Evolutionary conservation across 1,139 yeast genomes (phyloP), one percentile per base, ranked within the genome.

Genomic region (Kurtzmaniella natalensis): DNA sequence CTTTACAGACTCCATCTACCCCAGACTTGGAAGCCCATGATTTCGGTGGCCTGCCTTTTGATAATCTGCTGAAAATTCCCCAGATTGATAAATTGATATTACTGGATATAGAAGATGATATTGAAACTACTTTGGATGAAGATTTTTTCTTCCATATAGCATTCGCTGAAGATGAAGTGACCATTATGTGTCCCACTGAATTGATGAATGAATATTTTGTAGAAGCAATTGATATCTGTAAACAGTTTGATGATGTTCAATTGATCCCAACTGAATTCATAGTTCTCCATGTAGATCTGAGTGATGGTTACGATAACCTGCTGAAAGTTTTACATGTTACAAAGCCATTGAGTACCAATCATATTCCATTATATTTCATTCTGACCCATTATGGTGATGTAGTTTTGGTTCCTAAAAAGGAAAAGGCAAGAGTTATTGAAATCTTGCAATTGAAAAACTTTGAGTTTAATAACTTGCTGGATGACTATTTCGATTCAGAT

Each of bases 381-480:
- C 73, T 81, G 10, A 77, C 81, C 27, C 82, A 81, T 55, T 79
- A 77, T 47, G 71, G 80, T 34, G 84, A 81, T 52, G 74, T 77
- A 32, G 82, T 81, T n/a, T 59, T 81, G 26, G 69, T 80, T 13
- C 87, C 88, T 0, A 53, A 50, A 28, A 45, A 53, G 4, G 62
- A 64, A 8, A 66, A 66, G 41, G 63, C 60, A 2, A 61, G 63
- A 36, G 83, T 77, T 0, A 51, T 72, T 3, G 48, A 48, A 20
- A 67, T 76, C 5, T 51, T 78, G 27, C 61, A 71, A 15, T 54
- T 55, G 23, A 57, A 64, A 32, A 61, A 65, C 31, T 75, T 73
- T 47, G 58, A 55, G 25, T 72, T 70, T 49, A 63, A 75, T 20
- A 70, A 68, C 40, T 42, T 57, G 24, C 59, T 67, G 25, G 59